Evolutionary conservation across 345 rosid species (phyloP).

Genomic region (Corchorus olitorius): DNA sequence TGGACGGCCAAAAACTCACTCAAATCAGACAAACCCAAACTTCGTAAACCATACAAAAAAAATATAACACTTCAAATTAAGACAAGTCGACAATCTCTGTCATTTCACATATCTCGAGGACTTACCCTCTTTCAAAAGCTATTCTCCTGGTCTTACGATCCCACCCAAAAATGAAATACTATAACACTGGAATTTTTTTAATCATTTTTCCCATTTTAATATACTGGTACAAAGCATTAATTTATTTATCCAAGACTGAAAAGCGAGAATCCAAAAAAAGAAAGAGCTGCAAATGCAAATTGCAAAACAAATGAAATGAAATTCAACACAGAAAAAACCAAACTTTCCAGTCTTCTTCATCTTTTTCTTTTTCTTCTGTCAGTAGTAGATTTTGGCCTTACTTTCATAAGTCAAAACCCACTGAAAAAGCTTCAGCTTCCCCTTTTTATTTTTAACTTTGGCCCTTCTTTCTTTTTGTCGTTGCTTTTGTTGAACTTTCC

Average conservation of each 20-base stretch:
- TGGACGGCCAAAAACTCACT: constrained; percentile 6
- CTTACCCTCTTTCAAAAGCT: constrained; percentile 32
- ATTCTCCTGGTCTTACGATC: constrained; percentile 26
- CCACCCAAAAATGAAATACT: neutral
- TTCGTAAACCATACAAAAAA: neutral
- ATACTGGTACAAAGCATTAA: constrained; percentile 12
- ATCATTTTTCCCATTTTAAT: neutral
- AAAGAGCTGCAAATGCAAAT: constrained; percentile 1
- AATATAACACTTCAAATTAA: neutral
- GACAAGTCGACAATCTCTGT: constrained; percentile 68
- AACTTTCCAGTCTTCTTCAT: neutral
- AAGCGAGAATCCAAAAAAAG: constrained; percentile 14
- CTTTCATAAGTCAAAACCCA: constrained; percentile 12
- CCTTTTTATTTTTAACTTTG: neutral
- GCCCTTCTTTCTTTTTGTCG: neutral
- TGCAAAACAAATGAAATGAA: neutral
- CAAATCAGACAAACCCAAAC: constrained; percentile 7
- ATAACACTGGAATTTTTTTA: neutral
- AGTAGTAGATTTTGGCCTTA: constrained; percentile 25
- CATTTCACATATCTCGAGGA: constrained; percentile 51
- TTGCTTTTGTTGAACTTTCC: constrained; percentile 14
- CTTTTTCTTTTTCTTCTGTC: constrained; percentile 14
- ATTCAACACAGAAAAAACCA: neutral
- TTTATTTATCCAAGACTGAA: constrained; percentile 30
- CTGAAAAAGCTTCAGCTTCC: constrained; percentile 9